Percentiles rank a stretch among this genome's conserved stretches.
Evolutionary conservation across 2,329 filamentous ascomycete species (phyloP).

Genomic region (Elsinoe ampelina): DNA sequence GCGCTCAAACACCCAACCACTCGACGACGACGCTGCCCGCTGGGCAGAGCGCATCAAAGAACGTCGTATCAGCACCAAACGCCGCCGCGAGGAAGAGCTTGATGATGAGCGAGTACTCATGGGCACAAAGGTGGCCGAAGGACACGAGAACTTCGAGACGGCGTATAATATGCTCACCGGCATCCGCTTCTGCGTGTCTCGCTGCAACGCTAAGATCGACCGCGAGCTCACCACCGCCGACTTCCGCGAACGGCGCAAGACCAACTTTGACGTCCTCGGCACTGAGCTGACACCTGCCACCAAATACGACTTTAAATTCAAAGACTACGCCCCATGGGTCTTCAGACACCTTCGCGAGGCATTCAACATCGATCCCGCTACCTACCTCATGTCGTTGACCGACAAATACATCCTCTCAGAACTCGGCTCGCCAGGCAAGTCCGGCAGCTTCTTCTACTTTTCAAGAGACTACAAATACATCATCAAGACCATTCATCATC

Average conservation of each 20-base stretch:
- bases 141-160: slow-evolving; percentile 93
- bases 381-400: slow-evolving; percentile 96
- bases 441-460: slow-evolving; percentile 99
- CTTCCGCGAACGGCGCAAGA: slow-evolving; percentile 92
- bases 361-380: slow-evolving; percentile 88
- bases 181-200: slow-evolving; percentile 91
- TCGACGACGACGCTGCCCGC: slow-evolving; percentile 81
- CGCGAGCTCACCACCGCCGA: slow-evolving; percentile 81
- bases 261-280: slow-evolving; percentile 96
- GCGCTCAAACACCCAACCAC: background rate
- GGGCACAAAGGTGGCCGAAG: slow-evolving; percentile 94
- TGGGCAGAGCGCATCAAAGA: slow-evolving; percentile 92
- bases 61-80: slow-evolving; percentile 80
- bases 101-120: slow-evolving; percentile 89
- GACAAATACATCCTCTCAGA: slow-evolving; percentile 98
- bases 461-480: slow-evolving; percentile 99
- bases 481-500: slow-evolving; percentile 98
- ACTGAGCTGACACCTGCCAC: slow-evolving; percentile 96
- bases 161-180: slow-evolving; percentile 99
- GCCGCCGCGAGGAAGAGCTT: slow-evolving; percentile 59
- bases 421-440: slow-evolving; percentile 92
- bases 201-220: slow-evolving; percentile 94
- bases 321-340: slow-evolving; percentile 99
- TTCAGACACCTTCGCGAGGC: slow-evolving; percentile 82
- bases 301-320: slow-evolving; percentile 99